A percentile compares a stretch with the other conserved stretches of the same genome.
These are phyloP conservation scores for Phytophthora multivora DNA, from an alignment of 352 stramenopile species.

Conservation along the genomic window DNA sequence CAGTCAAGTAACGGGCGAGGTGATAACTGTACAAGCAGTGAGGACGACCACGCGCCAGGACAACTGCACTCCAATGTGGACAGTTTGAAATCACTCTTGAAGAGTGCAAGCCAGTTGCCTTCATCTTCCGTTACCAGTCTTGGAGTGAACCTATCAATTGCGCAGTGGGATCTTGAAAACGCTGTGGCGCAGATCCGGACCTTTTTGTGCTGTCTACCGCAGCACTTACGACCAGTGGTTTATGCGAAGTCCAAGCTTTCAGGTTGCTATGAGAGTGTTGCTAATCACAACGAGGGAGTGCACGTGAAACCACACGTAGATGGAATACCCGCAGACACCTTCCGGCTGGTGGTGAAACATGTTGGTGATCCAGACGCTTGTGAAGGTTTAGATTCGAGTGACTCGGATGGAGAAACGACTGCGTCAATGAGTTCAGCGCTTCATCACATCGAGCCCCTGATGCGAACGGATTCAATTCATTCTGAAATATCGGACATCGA, in stretches of 20 bases:
- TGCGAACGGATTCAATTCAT: conserved; percentile 66
- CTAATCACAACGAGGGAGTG: conserved; percentile 6
- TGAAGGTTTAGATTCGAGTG: conserved; percentile 34
- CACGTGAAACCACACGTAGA: conserved; percentile 7
- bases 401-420: conserved; percentile 44
- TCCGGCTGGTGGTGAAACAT: conserved; percentile 37
- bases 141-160: conserved; percentile 42
- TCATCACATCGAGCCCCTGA: conserved; percentile 44
- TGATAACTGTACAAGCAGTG: conserved; percentile 2
- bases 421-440: conserved; percentile 39
- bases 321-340: conserved; percentile 20
- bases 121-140: conserved; percentile 72
- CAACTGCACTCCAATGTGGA: conserved; percentile 35
- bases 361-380: conserved; percentile 14
- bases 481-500: conserved; percentile 78
- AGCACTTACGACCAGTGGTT: conserved; percentile 53
- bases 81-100: conserved; percentile 55
- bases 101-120: conserved; percentile 44
- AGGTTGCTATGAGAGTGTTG: conserved; percentile 33
- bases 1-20: conserved; percentile 11
- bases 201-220: conserved; percentile 59
- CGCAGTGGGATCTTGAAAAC: conserved; percentile 69
- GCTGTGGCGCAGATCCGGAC: conserved; percentile 52
- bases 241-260: conserved; percentile 45
- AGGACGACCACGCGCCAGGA: neutral